These are phyloP conservation scores for Xylaria sp. DNA, from an alignment of 2,329 filamentous ascomycete genomes.

Conservation along the genomic window DNA sequence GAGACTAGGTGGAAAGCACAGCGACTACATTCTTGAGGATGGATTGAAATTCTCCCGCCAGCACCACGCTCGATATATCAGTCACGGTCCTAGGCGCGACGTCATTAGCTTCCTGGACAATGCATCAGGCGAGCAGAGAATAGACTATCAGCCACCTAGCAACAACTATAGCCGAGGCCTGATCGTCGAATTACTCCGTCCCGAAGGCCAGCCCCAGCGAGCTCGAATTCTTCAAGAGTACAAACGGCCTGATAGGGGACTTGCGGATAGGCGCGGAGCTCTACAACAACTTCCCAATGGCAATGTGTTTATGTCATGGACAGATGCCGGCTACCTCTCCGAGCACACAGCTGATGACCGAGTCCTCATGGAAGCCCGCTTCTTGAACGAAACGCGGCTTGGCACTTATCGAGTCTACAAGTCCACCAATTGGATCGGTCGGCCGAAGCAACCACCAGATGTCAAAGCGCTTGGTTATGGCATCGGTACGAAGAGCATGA, in stretches of 20 bases:
- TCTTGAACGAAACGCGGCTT: constrained; percentile 18
- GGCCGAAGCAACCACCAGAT: constrained; percentile 21
- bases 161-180: constrained; percentile 23
- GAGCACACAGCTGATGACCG: constrained; percentile 20
- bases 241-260: constrained; percentile 21
- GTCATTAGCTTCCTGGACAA: constrained; percentile 30
- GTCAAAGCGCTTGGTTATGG: constrained; percentile 22
- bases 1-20: constrained; percentile 23
- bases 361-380: constrained; percentile 22
- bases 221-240: constrained; percentile 26
- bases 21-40: constrained; percentile 24
- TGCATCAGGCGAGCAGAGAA: constrained; percentile 15
- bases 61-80: constrained; percentile 22
- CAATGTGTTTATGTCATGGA: constrained; percentile 26
- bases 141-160: constrained; percentile 18
- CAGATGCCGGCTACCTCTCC: constrained; percentile 24
- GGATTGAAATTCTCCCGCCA: constrained; percentile 22
- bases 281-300: constrained; percentile 15
- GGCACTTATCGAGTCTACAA: constrained; percentile 24
- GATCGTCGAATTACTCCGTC: constrained; percentile 23
- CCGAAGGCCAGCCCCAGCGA: constrained; percentile 11
- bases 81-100: constrained; percentile 18
- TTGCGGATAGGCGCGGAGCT: constrained; percentile 18
- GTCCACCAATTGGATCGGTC: constrained; percentile 24
- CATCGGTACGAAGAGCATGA: constrained; percentile 17